A percentile compares a stretch with the other conserved stretches of the same genome.
These are phyloP conservation scores for Pythium rhizo-oryzae DNA, from an alignment of 352 stramenopile species.

Conservation along the genomic window DNA sequence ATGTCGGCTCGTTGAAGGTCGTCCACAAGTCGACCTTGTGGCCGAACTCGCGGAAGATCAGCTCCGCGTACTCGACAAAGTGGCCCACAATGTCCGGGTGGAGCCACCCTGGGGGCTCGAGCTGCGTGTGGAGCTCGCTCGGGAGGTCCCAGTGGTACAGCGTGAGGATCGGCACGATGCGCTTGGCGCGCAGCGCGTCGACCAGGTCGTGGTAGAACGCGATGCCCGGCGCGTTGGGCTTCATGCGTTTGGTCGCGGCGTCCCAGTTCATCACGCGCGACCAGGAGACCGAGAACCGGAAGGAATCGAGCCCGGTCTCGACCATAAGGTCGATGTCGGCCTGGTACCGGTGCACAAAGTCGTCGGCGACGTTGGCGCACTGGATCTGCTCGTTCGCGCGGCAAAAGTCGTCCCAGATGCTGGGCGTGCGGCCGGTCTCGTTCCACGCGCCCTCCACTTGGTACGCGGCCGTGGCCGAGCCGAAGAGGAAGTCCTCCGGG, in stretches of 20 bases:
- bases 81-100: constrained; percentile 24
- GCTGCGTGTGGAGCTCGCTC: not conserved
- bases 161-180: not conserved
- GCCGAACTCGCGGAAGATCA: constrained; percentile 92
- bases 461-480: constrained; percentile 88
- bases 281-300: constrained; percentile 69
- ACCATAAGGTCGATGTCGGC: constrained; percentile 94
- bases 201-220: not conserved
- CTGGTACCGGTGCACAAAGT: constrained; percentile 91
- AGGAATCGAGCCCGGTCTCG: constrained; percentile 85
- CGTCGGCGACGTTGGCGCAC: constrained; percentile 93
- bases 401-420: constrained; percentile 95
- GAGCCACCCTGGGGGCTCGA: not conserved
- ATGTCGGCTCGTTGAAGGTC: constrained; percentile 95
- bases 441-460: constrained; percentile 93
- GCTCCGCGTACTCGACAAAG: constrained; percentile 87
- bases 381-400: no score
- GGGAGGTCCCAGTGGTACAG: not conserved
- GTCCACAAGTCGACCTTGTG: constrained; percentile 93
- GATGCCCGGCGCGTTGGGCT: not conserved
- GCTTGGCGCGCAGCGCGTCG: not conserved
- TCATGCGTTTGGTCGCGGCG: not conserved
- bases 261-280: not conserved
- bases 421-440: constrained; percentile 66
- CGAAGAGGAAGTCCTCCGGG: constrained; percentile 78